A percentile compares a stretch with the other conserved stretches of the same genome.
Conservation (phyloP, 495 filamentous ascomycete genomes). For the Talaromyces borbonicus region DNA sequence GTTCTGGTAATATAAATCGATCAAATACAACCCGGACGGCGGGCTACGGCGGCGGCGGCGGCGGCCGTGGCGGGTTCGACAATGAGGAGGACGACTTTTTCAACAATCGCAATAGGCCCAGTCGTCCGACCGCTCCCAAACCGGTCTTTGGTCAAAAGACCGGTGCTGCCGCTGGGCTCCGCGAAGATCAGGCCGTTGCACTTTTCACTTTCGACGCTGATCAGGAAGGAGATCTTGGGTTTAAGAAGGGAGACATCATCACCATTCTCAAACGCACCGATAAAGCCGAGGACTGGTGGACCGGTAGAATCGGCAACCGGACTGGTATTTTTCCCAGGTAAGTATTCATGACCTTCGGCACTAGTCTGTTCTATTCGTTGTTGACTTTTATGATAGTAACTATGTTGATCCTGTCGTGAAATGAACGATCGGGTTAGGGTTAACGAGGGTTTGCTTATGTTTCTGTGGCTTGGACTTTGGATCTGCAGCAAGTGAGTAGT, state of each 20-base stretch:
- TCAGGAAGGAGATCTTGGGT: slow-evolving; percentile 83
- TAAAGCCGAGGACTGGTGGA: slow-evolving; percentile 84
- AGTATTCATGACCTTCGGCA: slow-evolving; percentile 7
- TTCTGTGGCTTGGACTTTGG: too few relatives aligned
- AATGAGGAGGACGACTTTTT: slow-evolving; percentile 44
- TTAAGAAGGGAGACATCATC: slow-evolving; percentile 96
- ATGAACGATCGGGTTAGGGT: slow-evolving; percentile 1
- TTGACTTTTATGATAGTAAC: slow-evolving; percentile 24
- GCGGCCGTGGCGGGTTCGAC: background rate
- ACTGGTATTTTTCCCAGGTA: slow-evolving; percentile 56
- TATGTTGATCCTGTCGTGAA: slow-evolving; percentile 30
- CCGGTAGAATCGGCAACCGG: slow-evolving; percentile 52
- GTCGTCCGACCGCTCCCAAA: slow-evolving; percentile 76
- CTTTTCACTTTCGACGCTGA: slow-evolving; percentile 90
- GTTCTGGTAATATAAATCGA: slow-evolving; percentile 35
- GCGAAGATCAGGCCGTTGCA: slow-evolving; percentile 77
- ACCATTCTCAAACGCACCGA: slow-evolving; percentile 98
- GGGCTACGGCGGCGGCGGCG: slow-evolving; percentile 17
- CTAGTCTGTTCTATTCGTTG: background rate
- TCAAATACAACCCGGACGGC: slow-evolving; percentile 38
- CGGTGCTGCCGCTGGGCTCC: slow-evolving; percentile 41
- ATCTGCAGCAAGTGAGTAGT: too few relatives aligned
- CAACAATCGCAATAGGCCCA: slow-evolving; percentile 34
- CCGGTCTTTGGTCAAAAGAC: slow-evolving; percentile 66
- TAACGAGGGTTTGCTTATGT: too few relatives aligned